Conservation (phyloP, 2,329 filamentous ascomycete genomes). For the Leptodontidium sp. region DNA sequence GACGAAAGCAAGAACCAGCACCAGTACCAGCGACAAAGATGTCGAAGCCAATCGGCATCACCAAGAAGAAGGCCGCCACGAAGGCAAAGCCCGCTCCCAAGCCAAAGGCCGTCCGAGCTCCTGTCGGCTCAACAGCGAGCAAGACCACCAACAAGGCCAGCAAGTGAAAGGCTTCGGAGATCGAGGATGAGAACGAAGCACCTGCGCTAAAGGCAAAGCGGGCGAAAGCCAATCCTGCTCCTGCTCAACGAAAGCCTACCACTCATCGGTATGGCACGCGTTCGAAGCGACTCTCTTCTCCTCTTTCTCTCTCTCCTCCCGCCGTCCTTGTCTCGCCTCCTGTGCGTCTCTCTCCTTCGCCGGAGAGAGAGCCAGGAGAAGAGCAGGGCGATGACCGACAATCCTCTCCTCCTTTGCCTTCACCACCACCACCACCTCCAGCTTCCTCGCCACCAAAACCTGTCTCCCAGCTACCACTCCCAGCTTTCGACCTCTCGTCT, state of each 20-base stretch:
- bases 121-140: neutral
- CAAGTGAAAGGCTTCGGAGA: neutral
- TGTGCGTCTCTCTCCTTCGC: neutral
- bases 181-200: constrained; percentile 1
- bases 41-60: neutral
- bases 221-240: constrained; percentile 4
- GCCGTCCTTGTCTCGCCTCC: constrained; percentile 1
- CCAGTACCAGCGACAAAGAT: neutral
- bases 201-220: constrained; percentile 4
- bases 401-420: neutral
- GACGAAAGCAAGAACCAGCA: neutral
- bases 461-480: neutral
- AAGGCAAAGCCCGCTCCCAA: constrained; percentile 7
- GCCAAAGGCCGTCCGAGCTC: neutral
- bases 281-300: neutral
- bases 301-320: neutral
- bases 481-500: neutral
- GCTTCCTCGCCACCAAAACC: neutral
- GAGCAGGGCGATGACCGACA: neutral
- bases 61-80: constrained; percentile 4
- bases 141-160: neutral
- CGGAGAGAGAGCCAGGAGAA: constrained; percentile 3
- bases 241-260: constrained; percentile 3
- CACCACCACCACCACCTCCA: neutral
- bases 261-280: constrained; percentile 15